phyloP scores from a whole-genome alignment of 2,329 filamentous ascomycete species.

The Arthrobotrys pseudoclavata region DNA sequence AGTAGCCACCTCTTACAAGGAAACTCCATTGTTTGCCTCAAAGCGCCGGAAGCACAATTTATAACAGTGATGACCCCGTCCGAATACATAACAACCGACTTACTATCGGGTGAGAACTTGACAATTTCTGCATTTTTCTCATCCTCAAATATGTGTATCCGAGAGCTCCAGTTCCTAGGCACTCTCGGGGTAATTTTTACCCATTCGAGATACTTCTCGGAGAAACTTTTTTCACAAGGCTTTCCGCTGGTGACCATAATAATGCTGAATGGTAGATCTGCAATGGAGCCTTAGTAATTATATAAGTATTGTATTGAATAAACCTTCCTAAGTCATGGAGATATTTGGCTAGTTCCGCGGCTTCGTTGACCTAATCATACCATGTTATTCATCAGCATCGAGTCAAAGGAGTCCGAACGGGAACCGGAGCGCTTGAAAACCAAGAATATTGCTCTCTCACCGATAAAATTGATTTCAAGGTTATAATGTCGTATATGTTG shows the following conservation, averaged over 20 bases:
- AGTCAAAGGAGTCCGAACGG: too few species aligned
- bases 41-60: not conserved
- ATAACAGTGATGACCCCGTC: not conserved
- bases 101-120: not conserved
- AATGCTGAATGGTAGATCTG: constrained; percentile 20
- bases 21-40: not conserved
- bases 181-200: not conserved
- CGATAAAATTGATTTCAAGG: not conserved
- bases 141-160: not conserved
- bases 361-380: not conserved
- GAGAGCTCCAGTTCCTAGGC: not conserved
- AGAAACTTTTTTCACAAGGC: constrained; percentile 1
- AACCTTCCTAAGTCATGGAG: constrained; percentile 1
- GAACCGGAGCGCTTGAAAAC: too few species aligned
- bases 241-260: constrained; percentile 9
- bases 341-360: not conserved
- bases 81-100: not conserved
- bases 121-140: not conserved
- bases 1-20: not conserved
- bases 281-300: not conserved
- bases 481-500: not conserved
- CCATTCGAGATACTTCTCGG: not conserved
- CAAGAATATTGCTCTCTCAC: too few species aligned
- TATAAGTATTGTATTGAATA: not conserved
- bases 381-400: not conserved